Percentiles rank a stretch among this genome's conserved stretches.
phyloP scores from a whole-genome alignment of 768 basidiomycete genomes.

The Mycena maculata region DNA sequence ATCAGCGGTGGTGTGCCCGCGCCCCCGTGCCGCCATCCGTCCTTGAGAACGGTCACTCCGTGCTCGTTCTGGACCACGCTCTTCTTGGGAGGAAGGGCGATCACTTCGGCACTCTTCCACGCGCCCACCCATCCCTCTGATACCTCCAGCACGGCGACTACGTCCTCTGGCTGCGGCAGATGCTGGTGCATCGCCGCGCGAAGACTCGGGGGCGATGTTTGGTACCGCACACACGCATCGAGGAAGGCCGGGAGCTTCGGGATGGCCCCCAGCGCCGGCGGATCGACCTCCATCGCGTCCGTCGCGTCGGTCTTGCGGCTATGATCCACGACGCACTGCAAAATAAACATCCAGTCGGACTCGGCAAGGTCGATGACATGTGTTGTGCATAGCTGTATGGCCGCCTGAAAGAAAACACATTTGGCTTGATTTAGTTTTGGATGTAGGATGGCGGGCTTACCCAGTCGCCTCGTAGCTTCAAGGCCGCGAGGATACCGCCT shows the following conservation, averaged over 20 bases:
- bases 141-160: constrained; percentile 57
- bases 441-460: constrained; percentile 49
- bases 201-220: constrained; percentile 52
- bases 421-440: background rate
- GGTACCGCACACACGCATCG: constrained; percentile 49
- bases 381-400: constrained; percentile 63
- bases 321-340: constrained; percentile 56
- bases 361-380: constrained; percentile 75
- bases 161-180: constrained; percentile 61
- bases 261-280: constrained; percentile 31
- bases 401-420: constrained; percentile 43
- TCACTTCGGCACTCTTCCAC: constrained; percentile 49
- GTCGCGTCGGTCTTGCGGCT: constrained; percentile 51
- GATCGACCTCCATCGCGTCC: constrained; percentile 55
- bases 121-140: constrained; percentile 62
- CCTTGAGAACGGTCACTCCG: constrained; percentile 49
- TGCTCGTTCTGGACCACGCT: constrained; percentile 53
- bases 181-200: constrained; percentile 64
- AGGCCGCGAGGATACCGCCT: constrained; percentile 64
- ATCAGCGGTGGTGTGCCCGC: constrained; percentile 53
- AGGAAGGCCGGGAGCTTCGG: constrained; percentile 52
- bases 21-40: constrained; percentile 37
- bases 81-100: constrained; percentile 53
- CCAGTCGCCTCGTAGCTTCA: constrained; percentile 75
- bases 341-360: constrained; percentile 65